These are phyloP conservation scores for Cutaneotrichosporon spelunceum DNA, from an alignment of 1,284 basidiomycete species.

Conservation along the genomic window DNA sequence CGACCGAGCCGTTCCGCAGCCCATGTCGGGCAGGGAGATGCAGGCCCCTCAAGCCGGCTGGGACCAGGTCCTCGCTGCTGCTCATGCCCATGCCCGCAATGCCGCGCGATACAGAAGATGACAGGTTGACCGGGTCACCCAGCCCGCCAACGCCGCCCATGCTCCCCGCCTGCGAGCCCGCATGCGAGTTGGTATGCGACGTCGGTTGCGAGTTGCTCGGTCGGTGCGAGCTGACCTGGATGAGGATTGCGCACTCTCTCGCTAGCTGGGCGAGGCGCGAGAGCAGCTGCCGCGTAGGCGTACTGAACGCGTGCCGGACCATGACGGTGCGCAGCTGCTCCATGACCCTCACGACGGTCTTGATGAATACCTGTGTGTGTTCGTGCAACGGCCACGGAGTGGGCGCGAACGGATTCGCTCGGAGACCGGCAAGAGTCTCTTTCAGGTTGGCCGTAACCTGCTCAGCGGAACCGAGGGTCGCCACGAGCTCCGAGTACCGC, in stretches of 20 bases:
- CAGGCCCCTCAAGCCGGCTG: constrained; percentile 3
- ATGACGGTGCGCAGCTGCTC: constrained; percentile 51
- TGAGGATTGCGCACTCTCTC: constrained; percentile 53
- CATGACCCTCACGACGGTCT: constrained; percentile 53
- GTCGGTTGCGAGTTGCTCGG: constrained; percentile 20
- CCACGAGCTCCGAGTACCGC: constrained; percentile 42
- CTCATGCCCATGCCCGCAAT: not conserved
- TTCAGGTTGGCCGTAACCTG: constrained; percentile 39
- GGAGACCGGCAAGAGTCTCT: constrained; percentile 42
- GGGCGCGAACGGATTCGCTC: constrained; percentile 37
- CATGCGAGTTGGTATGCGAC: not conserved
- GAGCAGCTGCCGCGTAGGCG: constrained; percentile 41
- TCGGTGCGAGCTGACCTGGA: constrained; percentile 48
- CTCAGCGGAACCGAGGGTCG: constrained; percentile 44
- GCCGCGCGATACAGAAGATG: not conserved
- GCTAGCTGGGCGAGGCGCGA: constrained; percentile 52
- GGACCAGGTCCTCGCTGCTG: not conserved
- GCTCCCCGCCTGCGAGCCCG: not conserved
- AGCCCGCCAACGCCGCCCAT: not conserved
- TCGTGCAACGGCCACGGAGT: constrained; percentile 36
- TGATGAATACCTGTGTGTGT: constrained; percentile 45
- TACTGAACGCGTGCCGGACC: constrained; percentile 43
- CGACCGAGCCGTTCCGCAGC: constrained; percentile 6
- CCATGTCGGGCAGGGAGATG: constrained; percentile 14
- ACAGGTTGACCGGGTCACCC: not conserved